A percentile compares a stretch with the other conserved stretches of the same genome.
phyloP scores from a whole-genome alignment of 208 protist genomes.

The Leishmania guyanensis region DNA sequence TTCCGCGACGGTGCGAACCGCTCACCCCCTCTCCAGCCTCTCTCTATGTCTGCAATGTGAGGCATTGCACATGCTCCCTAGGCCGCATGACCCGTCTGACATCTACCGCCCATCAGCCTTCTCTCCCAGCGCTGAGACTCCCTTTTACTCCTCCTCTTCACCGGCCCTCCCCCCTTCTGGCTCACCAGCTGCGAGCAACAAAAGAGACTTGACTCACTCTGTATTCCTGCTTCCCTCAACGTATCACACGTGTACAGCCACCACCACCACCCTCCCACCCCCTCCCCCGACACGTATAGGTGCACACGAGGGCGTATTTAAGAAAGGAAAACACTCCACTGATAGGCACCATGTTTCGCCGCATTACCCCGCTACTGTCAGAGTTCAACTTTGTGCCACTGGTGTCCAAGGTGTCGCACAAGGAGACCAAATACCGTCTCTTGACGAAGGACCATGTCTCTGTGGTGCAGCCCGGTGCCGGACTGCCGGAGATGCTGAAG shows the following conservation, averaged over 20 bases:
- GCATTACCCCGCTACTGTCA: slow-evolving; percentile 30
- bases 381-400: slow-evolving; percentile 85
- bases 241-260: background rate
- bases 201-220: background rate
- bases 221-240: background rate
- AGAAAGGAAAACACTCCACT: background rate
- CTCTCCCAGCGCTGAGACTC: background rate
- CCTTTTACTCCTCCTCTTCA: background rate
- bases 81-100: background rate
- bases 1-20: background rate
- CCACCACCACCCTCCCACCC: background rate
- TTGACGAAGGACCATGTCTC: slow-evolving; percentile 90
- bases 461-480: slow-evolving; percentile 52
- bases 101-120: background rate
- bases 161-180: background rate
- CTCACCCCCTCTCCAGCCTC: background rate
- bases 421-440: slow-evolving; percentile 73
- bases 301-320: background rate
- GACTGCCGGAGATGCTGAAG: slow-evolving; percentile 75
- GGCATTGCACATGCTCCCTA: background rate
- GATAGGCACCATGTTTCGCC: slow-evolving; percentile 51
- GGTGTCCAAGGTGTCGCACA: slow-evolving; percentile 68
- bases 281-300: background rate
- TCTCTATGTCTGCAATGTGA: background rate
- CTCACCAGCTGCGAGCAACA: background rate